Conservation (phyloP, 768 basidiomycete genomes). For the Boletus fagicola region DNA sequence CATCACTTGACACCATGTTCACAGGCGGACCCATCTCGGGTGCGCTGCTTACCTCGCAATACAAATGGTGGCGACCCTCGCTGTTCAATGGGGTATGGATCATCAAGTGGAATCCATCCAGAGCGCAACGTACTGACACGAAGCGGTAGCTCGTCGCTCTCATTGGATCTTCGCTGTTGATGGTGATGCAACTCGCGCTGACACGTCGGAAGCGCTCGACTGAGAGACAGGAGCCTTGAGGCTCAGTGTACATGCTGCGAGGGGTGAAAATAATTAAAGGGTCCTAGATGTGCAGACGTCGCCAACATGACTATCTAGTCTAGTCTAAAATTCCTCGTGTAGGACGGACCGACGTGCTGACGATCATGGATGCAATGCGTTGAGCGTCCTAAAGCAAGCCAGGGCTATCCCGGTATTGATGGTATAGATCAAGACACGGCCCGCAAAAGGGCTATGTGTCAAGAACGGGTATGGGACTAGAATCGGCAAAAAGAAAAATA, state of each 20-base stretch:
- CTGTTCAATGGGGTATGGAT: slow-evolving; percentile 45
- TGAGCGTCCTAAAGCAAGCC: slow-evolving; percentile 56
- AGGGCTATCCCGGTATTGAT: slow-evolving; percentile 51
- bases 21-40: slow-evolving; percentile 58
- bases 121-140: background rate
- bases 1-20: background rate
- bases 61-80: slow-evolving; percentile 56
- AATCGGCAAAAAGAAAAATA: background rate
- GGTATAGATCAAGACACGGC: slow-evolving; percentile 60
- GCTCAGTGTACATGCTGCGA: background rate
- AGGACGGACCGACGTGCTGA: background rate
- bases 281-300: background rate
- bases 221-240: background rate
- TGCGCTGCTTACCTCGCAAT: slow-evolving; percentile 49
- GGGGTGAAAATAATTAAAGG: background rate
- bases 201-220: background rate
- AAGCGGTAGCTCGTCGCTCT: slow-evolving; percentile 10
- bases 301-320: background rate
- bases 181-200: slow-evolving; percentile 9
- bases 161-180: background rate
- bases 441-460: slow-evolving; percentile 50
- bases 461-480: slow-evolving; percentile 85
- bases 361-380: slow-evolving; percentile 48
- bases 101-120: background rate
- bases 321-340: background rate